Percentiles rank a stretch among this genome's conserved stretches.
These are phyloP conservation scores for Eucalyptus cloeziana DNA, from an alignment of 345 rosid genomes.

Conservation along the genomic window DNA sequence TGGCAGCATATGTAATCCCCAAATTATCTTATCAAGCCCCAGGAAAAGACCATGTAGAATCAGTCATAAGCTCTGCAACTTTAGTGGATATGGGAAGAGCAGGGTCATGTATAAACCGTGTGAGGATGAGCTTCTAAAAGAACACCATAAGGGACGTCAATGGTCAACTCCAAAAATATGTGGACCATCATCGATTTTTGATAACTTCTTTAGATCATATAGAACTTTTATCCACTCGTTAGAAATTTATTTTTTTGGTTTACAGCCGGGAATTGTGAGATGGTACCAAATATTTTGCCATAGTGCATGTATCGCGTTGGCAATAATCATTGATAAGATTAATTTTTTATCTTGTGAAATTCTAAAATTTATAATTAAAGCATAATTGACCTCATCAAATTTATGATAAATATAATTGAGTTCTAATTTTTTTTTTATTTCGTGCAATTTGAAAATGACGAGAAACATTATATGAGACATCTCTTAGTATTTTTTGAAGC, in stretches of 20 bases:
- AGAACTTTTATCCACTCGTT: background rate
- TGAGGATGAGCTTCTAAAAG: background rate
- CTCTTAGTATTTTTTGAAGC: background rate
- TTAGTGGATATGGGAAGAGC: background rate
- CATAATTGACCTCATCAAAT: background rate
- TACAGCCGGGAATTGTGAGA: background rate
- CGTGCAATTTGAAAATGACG: background rate
- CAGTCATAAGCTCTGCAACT: background rate
- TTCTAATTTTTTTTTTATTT: no score
- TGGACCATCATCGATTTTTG: background rate
- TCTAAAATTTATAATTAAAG: background rate
- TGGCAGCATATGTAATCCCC: background rate
- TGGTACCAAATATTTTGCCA: background rate
- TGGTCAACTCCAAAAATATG: background rate
- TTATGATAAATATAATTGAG: background rate
- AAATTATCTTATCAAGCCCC: background rate
- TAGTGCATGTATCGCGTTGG: rapidly evolving
- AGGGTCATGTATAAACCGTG: background rate
- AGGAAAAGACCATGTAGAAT: background rate
- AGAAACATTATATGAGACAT: background rate
- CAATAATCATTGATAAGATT: background rate
- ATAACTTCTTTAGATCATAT: background rate
- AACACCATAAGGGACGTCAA: background rate
- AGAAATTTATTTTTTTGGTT: background rate
- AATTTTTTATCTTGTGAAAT: rapidly evolving